Evolutionary conservation across 2,329 filamentous ascomycete genomes (phyloP).

Genomic region (Cercospora sp.): DNA sequence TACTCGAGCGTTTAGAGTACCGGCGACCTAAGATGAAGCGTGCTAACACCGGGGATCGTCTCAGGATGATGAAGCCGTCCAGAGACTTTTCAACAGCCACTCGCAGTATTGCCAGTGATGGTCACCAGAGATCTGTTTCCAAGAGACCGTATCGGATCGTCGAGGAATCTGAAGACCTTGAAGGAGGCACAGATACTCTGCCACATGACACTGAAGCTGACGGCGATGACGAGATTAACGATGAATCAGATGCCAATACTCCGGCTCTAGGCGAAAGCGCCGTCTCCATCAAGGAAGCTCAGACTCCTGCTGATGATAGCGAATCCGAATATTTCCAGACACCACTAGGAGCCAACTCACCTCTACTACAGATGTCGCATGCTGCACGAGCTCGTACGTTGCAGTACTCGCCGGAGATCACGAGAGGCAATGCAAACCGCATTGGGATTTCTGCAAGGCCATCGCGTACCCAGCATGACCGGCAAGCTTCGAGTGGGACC

Average conservation of each 20-base stretch:
- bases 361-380: slow-evolving; percentile 31
- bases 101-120: slow-evolving; percentile 59
- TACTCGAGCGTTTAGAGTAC: slow-evolving; percentile 59
- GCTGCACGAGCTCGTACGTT: slow-evolving; percentile 28
- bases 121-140: slow-evolving; percentile 45
- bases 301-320: slow-evolving; percentile 30
- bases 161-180: slow-evolving; percentile 45
- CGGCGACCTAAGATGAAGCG: slow-evolving; percentile 55
- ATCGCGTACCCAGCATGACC: slow-evolving; percentile 55
- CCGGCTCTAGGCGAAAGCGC: slow-evolving; percentile 38
- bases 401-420: slow-evolving; percentile 29
- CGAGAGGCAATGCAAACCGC: slow-evolving; percentile 29
- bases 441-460: slow-evolving; percentile 28
- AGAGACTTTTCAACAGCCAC: slow-evolving; percentile 54
- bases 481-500: slow-evolving; percentile 77
- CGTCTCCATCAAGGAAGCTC: slow-evolving; percentile 34
- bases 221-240: slow-evolving; percentile 86
- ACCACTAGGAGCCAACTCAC: slow-evolving; percentile 35
- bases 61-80: slow-evolving; percentile 29
- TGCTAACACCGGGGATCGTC: slow-evolving; percentile 46
- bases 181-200: slow-evolving; percentile 44
- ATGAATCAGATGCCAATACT: slow-evolving; percentile 51
- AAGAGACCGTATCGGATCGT: slow-evolving; percentile 47
- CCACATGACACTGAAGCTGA: slow-evolving; percentile 74
- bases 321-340: slow-evolving; percentile 49